These are phyloP conservation scores for Leccinum imitatum DNA, from an alignment of 768 basidiomycete species.

Conservation along the genomic window DNA sequence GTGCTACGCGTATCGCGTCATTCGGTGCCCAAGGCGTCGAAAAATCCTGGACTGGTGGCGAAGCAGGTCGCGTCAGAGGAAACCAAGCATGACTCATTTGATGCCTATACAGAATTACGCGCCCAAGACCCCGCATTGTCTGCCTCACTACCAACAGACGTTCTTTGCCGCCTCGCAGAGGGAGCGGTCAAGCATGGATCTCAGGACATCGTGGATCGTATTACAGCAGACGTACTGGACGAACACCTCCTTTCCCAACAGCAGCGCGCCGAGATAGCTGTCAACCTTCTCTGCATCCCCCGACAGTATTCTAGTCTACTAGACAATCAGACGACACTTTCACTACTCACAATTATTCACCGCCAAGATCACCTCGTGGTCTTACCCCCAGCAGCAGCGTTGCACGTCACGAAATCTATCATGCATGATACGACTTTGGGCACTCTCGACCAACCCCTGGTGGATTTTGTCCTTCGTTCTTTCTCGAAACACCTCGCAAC, in stretches of 20 bases:
- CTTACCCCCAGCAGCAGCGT: constrained; percentile 14
- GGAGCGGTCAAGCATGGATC: constrained; percentile 33
- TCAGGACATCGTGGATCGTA: constrained; percentile 36
- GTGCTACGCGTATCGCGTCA: constrained; percentile 29
- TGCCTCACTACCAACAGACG: constrained; percentile 26
- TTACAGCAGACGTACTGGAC: constrained; percentile 42
- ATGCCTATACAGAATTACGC: constrained; percentile 29
- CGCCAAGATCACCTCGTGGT: constrained; percentile 13
- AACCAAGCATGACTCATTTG: constrained; percentile 25
- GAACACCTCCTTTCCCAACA: constrained; percentile 18
- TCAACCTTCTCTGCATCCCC: constrained; percentile 27
- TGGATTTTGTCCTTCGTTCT: constrained; percentile 31
- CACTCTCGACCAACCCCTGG: constrained; percentile 21
- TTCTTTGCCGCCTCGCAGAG: constrained; percentile 31
- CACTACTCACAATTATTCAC: constrained; percentile 21
- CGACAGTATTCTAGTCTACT: constrained; percentile 16
- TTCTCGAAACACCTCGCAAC: constrained; percentile 31
- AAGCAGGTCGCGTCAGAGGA: constrained; percentile 13
- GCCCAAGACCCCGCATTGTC: constrained; percentile 24
- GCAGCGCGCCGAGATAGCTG: constrained; percentile 28
- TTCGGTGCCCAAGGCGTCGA: constrained; percentile 24
- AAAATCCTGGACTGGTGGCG: constrained; percentile 9
- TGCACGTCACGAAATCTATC: constrained; percentile 24
- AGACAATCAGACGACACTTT: constrained; percentile 24
- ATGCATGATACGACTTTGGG: constrained; percentile 15